phyloP scores from a whole-genome alignment of 2,329 filamentous ascomycete genomes.

The Ceratocystis alfenasii region DNA sequence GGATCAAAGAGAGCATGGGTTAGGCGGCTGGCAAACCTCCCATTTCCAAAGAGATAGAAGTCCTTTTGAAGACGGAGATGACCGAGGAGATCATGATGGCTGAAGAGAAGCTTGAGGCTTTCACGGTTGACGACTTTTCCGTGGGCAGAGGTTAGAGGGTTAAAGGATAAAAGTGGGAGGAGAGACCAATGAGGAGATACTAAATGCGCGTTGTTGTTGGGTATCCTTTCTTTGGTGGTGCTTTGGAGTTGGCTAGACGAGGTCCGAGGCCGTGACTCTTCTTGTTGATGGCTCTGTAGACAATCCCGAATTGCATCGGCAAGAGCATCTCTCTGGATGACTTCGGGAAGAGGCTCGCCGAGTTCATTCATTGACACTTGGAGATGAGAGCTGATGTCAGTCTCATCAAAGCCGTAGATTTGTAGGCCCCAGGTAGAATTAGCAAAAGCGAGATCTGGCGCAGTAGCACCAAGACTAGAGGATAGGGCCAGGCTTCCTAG shows the following conservation, averaged over 20 bases:
- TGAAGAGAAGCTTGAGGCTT: slow-evolving; percentile 64
- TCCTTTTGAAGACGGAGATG: slow-evolving; percentile 65
- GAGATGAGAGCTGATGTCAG: slow-evolving; percentile 38
- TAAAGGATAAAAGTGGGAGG: slow-evolving; percentile 60
- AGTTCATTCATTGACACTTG: slow-evolving; percentile 40
- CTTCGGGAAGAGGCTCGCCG: slow-evolving; percentile 28
- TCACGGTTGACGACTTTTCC: slow-evolving; percentile 65
- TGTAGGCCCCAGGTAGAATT: slow-evolving; percentile 28
- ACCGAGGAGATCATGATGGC: slow-evolving; percentile 54
- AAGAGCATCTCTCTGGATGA: slow-evolving; percentile 23
- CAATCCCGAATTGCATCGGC: slow-evolving; percentile 25
- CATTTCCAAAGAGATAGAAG: slow-evolving; percentile 77
- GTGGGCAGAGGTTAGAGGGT: slow-evolving; percentile 61
- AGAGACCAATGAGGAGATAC: slow-evolving; percentile 47
- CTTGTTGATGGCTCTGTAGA: slow-evolving; percentile 24
- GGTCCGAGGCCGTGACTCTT: background rate
- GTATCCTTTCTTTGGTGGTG: slow-evolving; percentile 23
- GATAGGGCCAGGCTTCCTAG: background rate
- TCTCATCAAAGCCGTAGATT: slow-evolving; percentile 39
- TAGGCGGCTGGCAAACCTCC: slow-evolving; percentile 67
- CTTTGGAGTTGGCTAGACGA: background rate
- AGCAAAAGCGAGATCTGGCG: slow-evolving; percentile 14
- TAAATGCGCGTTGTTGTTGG: background rate
- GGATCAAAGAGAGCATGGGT: slow-evolving; percentile 77
- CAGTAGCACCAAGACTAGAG: background rate